Base-by-base conservation (phyloP, 805 yeast genomes). In the Suhomyces emberorum region DNA sequence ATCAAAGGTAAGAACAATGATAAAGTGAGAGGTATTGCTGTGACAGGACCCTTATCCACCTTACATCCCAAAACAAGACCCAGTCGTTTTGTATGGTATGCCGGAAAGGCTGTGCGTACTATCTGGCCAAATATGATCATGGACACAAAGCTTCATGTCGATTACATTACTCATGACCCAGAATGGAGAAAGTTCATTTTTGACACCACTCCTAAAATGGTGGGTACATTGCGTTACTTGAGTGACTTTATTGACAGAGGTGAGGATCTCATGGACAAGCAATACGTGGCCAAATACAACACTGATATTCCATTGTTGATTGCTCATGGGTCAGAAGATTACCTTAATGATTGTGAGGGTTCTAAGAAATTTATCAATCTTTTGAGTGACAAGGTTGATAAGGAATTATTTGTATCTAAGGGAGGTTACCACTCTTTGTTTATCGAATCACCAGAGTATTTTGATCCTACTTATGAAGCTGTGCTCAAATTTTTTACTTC, bases 171-270 rank as follows among this genome's bases (percentile, higher is more conserved):
- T 0, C 57, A 71, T 8, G 74, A 78, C 49, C 48, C 57, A 20
- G 57, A 51, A 16, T 77, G 77, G 68, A 55, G 55, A 17, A 53
- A 71, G 1, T 81, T 65, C 45, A 50, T 83, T 32, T 51, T 42
- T 10, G 52, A 61, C 8, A 49, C 54, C 15, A 72, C 71, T 38
- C 43, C 44, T 18, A 70, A 72, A 32, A 63, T 48, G 52, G 59
- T 37, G 69, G 88, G 59, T 1, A 51, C 74, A 4, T 81, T 83
- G n/a, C 65, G 81, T 9, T 66, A 81, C 52, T 67, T 79, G 26
- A 57, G 75, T 49, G 89, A 80, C 45, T 79, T 83, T 68, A 52
- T 83, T 25, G 54, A 57, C 8, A 66, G 89, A 36, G 93, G 93
- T n/a, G 69, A 72, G 40, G 56, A 52, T 14, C 61, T 84, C 30